A percentile compares a stretch with the other conserved stretches of the same genome.
Conservation (phyloP, 208 protist species). For the Leishmania martiniquensis region DNA sequence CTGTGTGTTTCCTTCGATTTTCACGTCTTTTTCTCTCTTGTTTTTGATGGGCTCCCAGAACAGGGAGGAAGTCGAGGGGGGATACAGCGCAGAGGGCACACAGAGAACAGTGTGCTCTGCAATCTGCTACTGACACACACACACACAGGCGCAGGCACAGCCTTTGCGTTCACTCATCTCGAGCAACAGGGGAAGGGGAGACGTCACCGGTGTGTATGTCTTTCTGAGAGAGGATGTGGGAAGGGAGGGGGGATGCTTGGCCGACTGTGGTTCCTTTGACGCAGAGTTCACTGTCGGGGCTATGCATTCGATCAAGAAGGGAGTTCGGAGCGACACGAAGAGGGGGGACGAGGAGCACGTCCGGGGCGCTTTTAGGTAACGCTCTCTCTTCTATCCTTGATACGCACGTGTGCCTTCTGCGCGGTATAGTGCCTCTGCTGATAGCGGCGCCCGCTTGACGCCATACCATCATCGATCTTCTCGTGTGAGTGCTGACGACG, state of each 20-base stretch:
- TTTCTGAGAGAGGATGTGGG: not conserved
- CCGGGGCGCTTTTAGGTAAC: not conserved
- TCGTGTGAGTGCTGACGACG: not conserved
- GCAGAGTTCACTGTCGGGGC: not conserved
- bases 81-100: not conserved
- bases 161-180: not conserved
- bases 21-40: not conserved
- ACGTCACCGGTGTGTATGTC: not conserved
- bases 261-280: not conserved
- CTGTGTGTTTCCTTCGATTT: not conserved
- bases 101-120: not conserved
- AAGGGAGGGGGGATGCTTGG: no score
- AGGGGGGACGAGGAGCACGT: not conserved
- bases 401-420: not conserved
- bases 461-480: not conserved
- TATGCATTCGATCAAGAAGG: not conserved
- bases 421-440: not conserved
- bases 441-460: not conserved
- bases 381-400: conserved; percentile 7
- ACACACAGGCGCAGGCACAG: no score
- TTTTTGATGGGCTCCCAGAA: not conserved
- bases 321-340: not conserved
- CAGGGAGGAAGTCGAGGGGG: no score
- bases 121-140: not conserved
- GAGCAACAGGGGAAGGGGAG: not conserved